Conservation (phyloP, 257 asterid genomes). For the Fraxinus excelsior region DNA sequence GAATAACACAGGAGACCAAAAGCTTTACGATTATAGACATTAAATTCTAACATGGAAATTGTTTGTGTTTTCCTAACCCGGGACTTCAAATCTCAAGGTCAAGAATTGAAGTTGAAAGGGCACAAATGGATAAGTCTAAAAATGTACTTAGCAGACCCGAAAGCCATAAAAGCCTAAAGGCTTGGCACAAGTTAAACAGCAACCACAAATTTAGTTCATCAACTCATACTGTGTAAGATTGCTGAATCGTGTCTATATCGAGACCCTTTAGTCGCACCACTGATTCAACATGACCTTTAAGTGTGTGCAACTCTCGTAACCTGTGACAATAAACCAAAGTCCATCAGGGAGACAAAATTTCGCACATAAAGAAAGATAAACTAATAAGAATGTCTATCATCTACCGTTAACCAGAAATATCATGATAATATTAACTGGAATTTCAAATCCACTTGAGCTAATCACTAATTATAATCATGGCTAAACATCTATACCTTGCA, state of each 20-base stretch:
- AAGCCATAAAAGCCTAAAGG: background rate
- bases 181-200: conserved; percentile 26
- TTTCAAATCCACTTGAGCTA: background rate
- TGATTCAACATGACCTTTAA: conserved; percentile 93
- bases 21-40: conserved; percentile 26
- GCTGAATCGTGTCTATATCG: conserved; percentile 92
- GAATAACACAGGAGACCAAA: conserved; percentile 4
- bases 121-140: conserved; percentile 3
- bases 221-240: conserved; percentile 86
- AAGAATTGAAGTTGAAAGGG: no score
- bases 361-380: background rate
- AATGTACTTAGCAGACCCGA: conserved; percentile 24
- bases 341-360: conserved; percentile 2
- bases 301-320: conserved; percentile 81
- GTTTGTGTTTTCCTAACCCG: background rate
- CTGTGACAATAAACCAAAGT: conserved; percentile 38
- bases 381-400: background rate
- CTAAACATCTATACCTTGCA: conserved; percentile 59
- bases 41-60: conserved; percentile 13
- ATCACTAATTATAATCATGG: background rate
- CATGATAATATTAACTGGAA: background rate
- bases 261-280: conserved; percentile 97
- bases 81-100: conserved; percentile 19
- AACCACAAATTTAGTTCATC: conserved; percentile 19
- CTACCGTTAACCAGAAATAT: background rate